These are phyloP conservation scores for Rosa rugosa DNA, from an alignment of 306 rosid species.

Conservation along the genomic window DNA sequence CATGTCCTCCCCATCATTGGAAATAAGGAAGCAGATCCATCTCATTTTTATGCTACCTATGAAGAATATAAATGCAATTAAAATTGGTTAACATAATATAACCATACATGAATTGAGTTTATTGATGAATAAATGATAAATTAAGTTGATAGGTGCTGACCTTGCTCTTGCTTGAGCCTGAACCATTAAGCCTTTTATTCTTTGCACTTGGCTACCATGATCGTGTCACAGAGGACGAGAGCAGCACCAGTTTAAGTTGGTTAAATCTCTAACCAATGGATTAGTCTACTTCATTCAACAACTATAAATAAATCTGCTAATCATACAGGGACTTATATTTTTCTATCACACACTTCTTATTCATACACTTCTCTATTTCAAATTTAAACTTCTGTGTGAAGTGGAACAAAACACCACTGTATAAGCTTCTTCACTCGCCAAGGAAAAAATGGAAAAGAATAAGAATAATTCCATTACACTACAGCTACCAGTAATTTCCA, in stretches of 20 bases:
- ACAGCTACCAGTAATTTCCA: conserved; percentile 30
- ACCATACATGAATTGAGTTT: background rate
- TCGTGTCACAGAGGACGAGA: background rate
- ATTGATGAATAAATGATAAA: background rate
- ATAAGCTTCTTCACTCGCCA: background rate
- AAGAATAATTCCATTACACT: background rate
- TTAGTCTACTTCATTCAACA: background rate
- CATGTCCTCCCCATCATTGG: background rate
- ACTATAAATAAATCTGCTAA: background rate
- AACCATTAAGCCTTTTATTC: background rate
- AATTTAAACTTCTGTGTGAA: background rate
- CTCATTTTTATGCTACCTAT: background rate
- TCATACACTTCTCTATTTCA: background rate
- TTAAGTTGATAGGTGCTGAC: background rate
- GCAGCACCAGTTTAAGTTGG: background rate
- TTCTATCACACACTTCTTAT: background rate
- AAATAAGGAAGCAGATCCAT: background rate
- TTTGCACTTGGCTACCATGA: background rate
- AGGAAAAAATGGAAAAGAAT: background rate
- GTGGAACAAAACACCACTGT: background rate
- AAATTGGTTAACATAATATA: background rate
- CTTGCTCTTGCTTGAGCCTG: background rate
- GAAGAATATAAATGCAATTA: background rate
- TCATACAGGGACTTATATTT: background rate
- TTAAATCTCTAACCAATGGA: background rate